Percentiles rank a stretch among this genome's conserved stretches.
Conservation (phyloP, 495 filamentous ascomycete species). For the Cercophora scortea region DNA sequence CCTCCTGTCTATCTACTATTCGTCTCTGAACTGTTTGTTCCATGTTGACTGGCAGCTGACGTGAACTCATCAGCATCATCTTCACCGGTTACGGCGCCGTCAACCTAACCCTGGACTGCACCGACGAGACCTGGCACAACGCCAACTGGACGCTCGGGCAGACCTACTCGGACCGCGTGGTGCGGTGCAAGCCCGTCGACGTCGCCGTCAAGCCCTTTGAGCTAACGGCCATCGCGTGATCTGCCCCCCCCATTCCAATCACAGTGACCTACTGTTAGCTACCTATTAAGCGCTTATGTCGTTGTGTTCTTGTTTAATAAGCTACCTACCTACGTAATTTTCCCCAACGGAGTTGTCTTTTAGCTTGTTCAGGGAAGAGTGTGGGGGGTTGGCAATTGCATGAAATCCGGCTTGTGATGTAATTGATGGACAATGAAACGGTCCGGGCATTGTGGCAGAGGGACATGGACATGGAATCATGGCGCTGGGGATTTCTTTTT, state of each 20-base stretch:
- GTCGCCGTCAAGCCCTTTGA: constrained; percentile 19
- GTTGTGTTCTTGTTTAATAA: neutral
- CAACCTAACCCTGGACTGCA: constrained; percentile 27
- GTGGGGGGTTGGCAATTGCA: too few species aligned
- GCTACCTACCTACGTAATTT: neutral
- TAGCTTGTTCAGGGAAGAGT: too few species aligned
- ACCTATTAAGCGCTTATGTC: too few species aligned
- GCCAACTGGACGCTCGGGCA: constrained; percentile 33
- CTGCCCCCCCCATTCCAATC: too few species aligned
- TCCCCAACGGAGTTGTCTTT: neutral
- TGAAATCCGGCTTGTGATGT: too few species aligned
- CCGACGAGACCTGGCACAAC: constrained; percentile 26
- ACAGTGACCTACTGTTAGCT: too few species aligned
- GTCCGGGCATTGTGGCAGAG: too few species aligned
- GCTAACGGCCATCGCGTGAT: constrained; percentile 29
- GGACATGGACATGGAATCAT: too few species aligned
- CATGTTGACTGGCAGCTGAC: neutral
- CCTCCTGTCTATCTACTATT: neutral
- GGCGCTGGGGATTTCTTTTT: too few species aligned
- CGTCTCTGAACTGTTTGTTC: neutral
- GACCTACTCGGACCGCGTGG: constrained; percentile 28
- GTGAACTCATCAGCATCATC: constrained; percentile 15
- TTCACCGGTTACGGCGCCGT: constrained; percentile 28
- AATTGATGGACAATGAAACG: too few species aligned
- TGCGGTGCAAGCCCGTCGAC: constrained; percentile 25